These are phyloP conservation scores for Aspergillus ostianus DNA, from an alignment of 495 filamentous ascomycete species.

Conservation along the genomic window DNA sequence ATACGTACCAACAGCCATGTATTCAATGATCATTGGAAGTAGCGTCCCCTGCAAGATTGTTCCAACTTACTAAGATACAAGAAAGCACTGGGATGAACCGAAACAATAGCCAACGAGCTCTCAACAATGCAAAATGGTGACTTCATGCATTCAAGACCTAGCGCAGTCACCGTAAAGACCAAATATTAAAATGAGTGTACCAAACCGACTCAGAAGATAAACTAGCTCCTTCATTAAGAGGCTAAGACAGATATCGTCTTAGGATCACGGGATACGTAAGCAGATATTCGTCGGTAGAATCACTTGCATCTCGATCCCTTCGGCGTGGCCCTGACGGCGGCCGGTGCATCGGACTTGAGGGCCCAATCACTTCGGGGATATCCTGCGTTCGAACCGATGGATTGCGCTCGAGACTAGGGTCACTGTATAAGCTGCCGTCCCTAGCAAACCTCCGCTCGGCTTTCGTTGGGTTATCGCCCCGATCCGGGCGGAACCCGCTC, in stretches of 20 bases:
- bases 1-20: background rate
- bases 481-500: constrained; percentile 23
- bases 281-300: constrained; percentile 21
- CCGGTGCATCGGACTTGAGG: constrained; percentile 9
- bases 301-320: constrained; percentile 18
- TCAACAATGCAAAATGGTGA: background rate
- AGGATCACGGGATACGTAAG: constrained; percentile 17
- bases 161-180: background rate
- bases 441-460: constrained; percentile 14
- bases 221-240: background rate
- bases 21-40: background rate
- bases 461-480: constrained; percentile 28
- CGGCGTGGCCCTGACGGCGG: constrained; percentile 6
- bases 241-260: constrained; percentile 21
- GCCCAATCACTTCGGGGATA: constrained; percentile 23
- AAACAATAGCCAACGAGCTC: too few relatives aligned
- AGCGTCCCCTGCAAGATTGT: background rate
- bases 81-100: background rate
- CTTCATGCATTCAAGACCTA: background rate
- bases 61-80: background rate
- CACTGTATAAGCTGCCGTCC: constrained; percentile 24
- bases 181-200: constrained; percentile 3
- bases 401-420: constrained; percentile 22
- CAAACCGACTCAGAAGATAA: constrained; percentile 3
- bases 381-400: constrained; percentile 17